Evolutionary conservation across 805 yeast genomes (phyloP).

Genomic region (Helenozyma rhizophorensis): DNA sequence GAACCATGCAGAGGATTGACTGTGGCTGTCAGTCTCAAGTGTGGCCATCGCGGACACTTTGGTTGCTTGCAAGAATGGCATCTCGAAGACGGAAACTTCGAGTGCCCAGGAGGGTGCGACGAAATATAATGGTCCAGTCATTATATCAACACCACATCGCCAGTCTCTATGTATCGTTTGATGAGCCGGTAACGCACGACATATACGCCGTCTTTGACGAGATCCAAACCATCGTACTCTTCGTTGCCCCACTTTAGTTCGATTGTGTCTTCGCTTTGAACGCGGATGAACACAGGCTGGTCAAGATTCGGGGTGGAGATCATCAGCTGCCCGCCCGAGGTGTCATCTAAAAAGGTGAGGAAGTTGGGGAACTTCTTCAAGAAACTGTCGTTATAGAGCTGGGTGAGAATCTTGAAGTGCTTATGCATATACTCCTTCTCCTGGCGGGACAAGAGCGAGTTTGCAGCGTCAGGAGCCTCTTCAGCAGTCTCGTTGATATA

Average conservation of each 20-base stretch:
- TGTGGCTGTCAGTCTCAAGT: conserved; percentile 50
- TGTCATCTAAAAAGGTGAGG: conserved; percentile 73
- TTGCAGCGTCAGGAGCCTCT: conserved; percentile 18
- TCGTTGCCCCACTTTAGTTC: conserved; percentile 24
- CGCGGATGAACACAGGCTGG: conserved; percentile 71
- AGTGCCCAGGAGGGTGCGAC: conserved; percentile 77
- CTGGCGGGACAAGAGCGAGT: conserved; percentile 42
- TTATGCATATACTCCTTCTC: conserved; percentile 64
- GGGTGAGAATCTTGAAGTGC: conserved; percentile 61
- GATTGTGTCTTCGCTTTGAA: conserved; percentile 37
- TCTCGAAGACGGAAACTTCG: conserved; percentile 53
- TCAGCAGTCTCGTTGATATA: conserved; percentile 39
- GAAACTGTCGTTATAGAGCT: conserved; percentile 65
- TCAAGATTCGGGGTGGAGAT: conserved; percentile 72
- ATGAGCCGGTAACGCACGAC: conserved; percentile 60
- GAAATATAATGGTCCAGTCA: neutral
- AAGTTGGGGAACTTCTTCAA: conserved; percentile 62
- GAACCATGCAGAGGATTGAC: conserved; percentile 72
- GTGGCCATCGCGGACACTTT: conserved; percentile 88
- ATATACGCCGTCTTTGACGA: conserved; percentile 60
- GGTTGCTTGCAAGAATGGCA: conserved; percentile 81
- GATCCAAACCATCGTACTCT: conserved; percentile 20
- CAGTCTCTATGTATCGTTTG: conserved; percentile 28
- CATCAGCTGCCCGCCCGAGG: conserved; percentile 60
- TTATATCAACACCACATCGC: conserved; percentile 36